Percentiles rank a stretch among this genome's conserved stretches.
These are phyloP conservation scores for Malus hybrid DNA, from an alignment of 331 rosid species.

Conservation along the genomic window DNA sequence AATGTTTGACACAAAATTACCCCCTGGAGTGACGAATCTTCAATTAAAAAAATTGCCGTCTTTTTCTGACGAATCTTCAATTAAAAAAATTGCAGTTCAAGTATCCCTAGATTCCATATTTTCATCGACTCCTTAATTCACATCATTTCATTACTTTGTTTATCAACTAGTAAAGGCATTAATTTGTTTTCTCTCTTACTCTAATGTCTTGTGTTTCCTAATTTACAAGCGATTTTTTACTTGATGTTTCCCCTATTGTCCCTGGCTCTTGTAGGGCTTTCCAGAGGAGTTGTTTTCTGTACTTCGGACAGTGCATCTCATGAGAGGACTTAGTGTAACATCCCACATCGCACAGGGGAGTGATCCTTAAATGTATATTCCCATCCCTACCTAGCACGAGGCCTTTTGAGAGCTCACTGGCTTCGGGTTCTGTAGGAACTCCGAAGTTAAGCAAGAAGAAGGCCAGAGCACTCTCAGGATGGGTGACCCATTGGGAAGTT, in stretches of 20 bases:
- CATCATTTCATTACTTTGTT: neutral
- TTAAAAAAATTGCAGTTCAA: slow-evolving; percentile 75
- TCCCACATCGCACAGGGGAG: too few species aligned
- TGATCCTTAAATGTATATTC: too few species aligned
- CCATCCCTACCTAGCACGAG: too few species aligned
- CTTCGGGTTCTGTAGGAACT: too few species aligned
- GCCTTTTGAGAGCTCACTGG: too few species aligned
- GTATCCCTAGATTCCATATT: slow-evolving; percentile 20
- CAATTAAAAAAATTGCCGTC: slow-evolving; percentile 35
- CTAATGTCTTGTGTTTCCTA: too few species aligned
- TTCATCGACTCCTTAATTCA: neutral
- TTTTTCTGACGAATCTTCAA: slow-evolving; percentile 83
- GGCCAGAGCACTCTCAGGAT: too few species aligned
- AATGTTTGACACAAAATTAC: slow-evolving; percentile 92
- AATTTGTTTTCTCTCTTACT: too few species aligned
- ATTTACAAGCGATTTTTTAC: too few species aligned
- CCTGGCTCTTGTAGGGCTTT: slow-evolving; percentile 46
- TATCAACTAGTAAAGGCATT: neutral
- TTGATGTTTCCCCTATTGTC: neutral
- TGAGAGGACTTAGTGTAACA: slow-evolving; percentile 81
- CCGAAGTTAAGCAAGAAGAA: too few species aligned
- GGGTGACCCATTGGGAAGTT: too few species aligned
- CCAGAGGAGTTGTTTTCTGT: slow-evolving; percentile 95
- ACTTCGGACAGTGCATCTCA: slow-evolving; percentile 83
- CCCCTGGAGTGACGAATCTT: slow-evolving; percentile 80